Percentiles rank a stretch among this genome's conserved stretches.
Conservation (phyloP, 768 basidiomycete species). For the Daedalea quercina region DNA sequence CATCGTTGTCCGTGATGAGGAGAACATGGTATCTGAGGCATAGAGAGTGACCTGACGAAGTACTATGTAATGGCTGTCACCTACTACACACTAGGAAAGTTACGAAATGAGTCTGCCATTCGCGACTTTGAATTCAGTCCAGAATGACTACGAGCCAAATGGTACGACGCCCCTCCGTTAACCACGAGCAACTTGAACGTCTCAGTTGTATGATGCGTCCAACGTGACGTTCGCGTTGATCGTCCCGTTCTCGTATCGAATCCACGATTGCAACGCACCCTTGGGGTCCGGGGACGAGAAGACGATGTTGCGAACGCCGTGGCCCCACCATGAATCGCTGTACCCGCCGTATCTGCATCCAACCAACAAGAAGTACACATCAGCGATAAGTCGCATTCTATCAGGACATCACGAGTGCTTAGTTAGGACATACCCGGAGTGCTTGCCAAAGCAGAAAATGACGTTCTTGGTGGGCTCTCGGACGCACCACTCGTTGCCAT, state of each 20-base stretch:
- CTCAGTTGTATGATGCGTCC: conserved; percentile 31
- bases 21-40: too few relatives aligned
- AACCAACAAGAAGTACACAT: neutral
- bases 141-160: too few relatives aligned
- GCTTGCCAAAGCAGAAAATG: conserved; percentile 74
- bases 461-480: conserved; percentile 55
- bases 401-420: conserved; percentile 2
- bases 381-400: neutral
- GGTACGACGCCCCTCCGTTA: too few relatives aligned
- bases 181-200: too few relatives aligned
- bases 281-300: conserved; percentile 45
- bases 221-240: conserved; percentile 48
- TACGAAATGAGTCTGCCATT: too few relatives aligned
- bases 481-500: conserved; percentile 77
- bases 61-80: too few relatives aligned
- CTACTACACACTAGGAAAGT: too few relatives aligned
- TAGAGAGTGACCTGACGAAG: too few relatives aligned
- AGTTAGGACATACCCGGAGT: conserved; percentile 46
- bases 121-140: too few relatives aligned
- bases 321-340: conserved; percentile 44
- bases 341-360: conserved; percentile 59
- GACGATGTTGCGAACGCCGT: conserved; percentile 57
- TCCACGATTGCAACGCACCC: conserved; percentile 51
- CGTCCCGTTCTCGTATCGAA: conserved; percentile 54
- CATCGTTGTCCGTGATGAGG: too few relatives aligned